Evolutionary conservation across 495 filamentous ascomycete genomes (phyloP).

Genomic region (Talaromyces proteolyticus): DNA sequence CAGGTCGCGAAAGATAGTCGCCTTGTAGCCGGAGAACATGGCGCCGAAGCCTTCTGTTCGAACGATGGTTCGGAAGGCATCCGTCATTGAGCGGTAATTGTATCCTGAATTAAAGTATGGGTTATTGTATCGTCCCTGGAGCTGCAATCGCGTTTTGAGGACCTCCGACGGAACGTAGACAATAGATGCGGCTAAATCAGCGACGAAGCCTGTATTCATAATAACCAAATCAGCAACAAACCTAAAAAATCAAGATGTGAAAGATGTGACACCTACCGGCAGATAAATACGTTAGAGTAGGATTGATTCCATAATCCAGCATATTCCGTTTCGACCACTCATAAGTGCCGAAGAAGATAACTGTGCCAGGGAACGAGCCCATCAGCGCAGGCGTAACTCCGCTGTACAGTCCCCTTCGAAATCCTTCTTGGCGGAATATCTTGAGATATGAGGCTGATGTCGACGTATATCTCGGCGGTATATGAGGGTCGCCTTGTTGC

Average conservation of each 20-base stretch:
- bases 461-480: conserved; percentile 86
- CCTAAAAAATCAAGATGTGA: neutral
- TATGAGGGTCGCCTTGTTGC: conserved; percentile 90
- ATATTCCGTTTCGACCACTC: conserved; percentile 89
- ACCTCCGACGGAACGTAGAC: conserved; percentile 97
- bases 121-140: conserved; percentile 94
- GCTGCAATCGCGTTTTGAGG: conserved; percentile 87
- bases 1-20: conserved; percentile 89
- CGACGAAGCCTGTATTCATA: conserved; percentile 63
- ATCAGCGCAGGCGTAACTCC: conserved; percentile 84
- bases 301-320: conserved; percentile 73
- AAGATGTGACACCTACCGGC: conserved; percentile 53
- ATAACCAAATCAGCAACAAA: conserved; percentile 6
- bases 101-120: conserved; percentile 89
- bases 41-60: conserved; percentile 75
- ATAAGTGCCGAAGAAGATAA: conserved; percentile 94
- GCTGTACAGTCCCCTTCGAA: conserved; percentile 84
- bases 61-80: conserved; percentile 81
- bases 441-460: conserved; percentile 84
- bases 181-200: conserved; percentile 84
- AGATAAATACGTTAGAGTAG: conserved; percentile 75
- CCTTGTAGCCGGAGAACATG: conserved; percentile 88
- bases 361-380: conserved; percentile 89
- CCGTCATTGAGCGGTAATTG: conserved; percentile 75
- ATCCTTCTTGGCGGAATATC: conserved; percentile 87